A percentile compares a stretch with the other conserved stretches of the same genome.
phyloP scores from a whole-genome alignment of 2,329 filamentous ascomycete genomes.

The Aspergillus sp. region DNA sequence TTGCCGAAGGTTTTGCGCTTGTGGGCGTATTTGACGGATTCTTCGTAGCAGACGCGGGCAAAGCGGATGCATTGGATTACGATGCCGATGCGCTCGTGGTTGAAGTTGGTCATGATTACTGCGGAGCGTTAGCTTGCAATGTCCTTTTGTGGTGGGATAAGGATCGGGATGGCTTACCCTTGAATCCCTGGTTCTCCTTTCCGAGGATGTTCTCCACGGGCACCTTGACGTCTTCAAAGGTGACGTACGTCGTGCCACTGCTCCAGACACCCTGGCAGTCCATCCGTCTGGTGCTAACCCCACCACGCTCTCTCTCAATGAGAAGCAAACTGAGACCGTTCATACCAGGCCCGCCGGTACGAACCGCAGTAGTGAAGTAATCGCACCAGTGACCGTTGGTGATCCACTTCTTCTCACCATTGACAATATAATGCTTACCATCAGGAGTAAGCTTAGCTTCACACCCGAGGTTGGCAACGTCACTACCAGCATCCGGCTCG shows the following conservation, averaged over 20 bases:
- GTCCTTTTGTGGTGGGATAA: no score
- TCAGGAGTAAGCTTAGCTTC: constrained; percentile 93
- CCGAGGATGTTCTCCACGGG: constrained; percentile 98
- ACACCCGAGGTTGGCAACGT: constrained; percentile 91
- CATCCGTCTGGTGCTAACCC: constrained; percentile 90
- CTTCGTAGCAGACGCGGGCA: constrained; percentile 93
- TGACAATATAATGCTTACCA: constrained; percentile 98
- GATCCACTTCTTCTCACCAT: constrained; percentile 99
- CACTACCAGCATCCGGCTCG: constrained; percentile 88
- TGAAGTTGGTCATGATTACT: constrained; percentile 99
- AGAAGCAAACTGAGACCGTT: constrained; percentile 85
- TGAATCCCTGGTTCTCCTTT: constrained; percentile 97
- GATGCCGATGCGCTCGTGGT: constrained; percentile 97
- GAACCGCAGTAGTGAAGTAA: constrained; percentile 95
- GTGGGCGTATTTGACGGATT: constrained; percentile 92
- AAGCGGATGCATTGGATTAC: constrained; percentile 97
- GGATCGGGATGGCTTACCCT: constrained; percentile 42
- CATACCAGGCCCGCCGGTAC: constrained; percentile 84
- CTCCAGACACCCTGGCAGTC: constrained; percentile 98
- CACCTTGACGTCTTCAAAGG: constrained; percentile 98
- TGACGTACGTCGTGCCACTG: constrained; percentile 91
- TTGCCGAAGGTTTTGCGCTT: constrained; percentile 97
- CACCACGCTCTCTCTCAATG: constrained; percentile 76
- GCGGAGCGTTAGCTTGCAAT: no score
- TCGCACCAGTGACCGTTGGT: constrained; percentile 96